Percentiles rank a stretch among this genome's conserved stretches.
Evolutionary conservation across 2,329 filamentous ascomycete genomes (phyloP).

Genomic region (Dendryphion nanum): DNA sequence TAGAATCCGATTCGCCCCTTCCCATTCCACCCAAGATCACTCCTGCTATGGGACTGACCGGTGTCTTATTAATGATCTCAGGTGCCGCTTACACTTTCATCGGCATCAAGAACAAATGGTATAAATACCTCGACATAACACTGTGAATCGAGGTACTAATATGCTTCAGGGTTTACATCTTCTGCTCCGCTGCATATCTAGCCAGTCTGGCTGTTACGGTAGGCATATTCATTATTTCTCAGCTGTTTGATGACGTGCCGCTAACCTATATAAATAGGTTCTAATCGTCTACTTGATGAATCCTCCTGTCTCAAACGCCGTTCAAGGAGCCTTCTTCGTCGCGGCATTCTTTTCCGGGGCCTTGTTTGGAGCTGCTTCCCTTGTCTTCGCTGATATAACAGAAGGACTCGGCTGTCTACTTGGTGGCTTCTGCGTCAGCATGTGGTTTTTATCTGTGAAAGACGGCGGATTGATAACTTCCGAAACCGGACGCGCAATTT

Average conservation of each 20-base stretch:
- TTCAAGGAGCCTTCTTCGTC: constrained; percentile 85
- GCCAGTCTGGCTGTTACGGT: constrained; percentile 69
- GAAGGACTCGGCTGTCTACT: constrained; percentile 83
- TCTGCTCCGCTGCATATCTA: constrained; percentile 75
- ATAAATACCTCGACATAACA: constrained; percentile 6
- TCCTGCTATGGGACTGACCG: constrained; percentile 76
- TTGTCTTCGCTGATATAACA: constrained; percentile 81
- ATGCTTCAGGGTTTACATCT: constrained; percentile 45
- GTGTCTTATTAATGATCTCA: constrained; percentile 70
- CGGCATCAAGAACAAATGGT: constrained; percentile 77
- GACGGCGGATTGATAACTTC: constrained; percentile 70
- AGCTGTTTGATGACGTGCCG: background rate
- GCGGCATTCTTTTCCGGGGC: constrained; percentile 71
- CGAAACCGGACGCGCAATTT: constrained; percentile 63
- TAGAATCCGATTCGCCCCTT: constrained; percentile 41
- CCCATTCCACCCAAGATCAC: constrained; percentile 75
- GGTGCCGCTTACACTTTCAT: constrained; percentile 72
- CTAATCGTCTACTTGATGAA: constrained; percentile 88
- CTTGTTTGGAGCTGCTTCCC: constrained; percentile 69
- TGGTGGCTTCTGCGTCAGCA: constrained; percentile 79
- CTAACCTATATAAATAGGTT: constrained; percentile 43
- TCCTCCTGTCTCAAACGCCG: constrained; percentile 67
- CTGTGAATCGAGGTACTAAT: constrained; percentile 13
- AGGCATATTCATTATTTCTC: constrained; percentile 13
- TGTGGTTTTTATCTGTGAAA: constrained; percentile 84